A percentile compares a stretch with the other conserved stretches of the same genome.
phyloP scores from a whole-genome alignment of 345 rosid genomes.

The Psidium friedrichsthalianum region DNA sequence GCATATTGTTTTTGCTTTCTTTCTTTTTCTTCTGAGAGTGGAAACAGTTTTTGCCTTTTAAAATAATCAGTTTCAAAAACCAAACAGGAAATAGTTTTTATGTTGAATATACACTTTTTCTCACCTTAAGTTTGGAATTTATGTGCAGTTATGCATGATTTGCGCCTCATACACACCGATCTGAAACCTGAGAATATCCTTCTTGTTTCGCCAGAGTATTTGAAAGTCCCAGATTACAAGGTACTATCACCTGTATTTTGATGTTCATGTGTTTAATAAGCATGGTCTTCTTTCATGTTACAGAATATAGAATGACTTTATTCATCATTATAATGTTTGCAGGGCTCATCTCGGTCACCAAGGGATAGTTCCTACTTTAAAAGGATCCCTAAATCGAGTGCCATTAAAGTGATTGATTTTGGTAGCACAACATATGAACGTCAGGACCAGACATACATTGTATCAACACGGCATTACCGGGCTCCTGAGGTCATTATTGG shows the following conservation, averaged over 20 bases:
- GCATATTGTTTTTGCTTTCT: neutral
- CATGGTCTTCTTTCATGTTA: neutral
- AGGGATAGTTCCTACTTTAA: conserved; percentile 42
- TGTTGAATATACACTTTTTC: neutral
- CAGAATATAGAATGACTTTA: neutral
- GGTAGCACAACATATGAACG: conserved; percentile 84
- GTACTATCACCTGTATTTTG: conserved; percentile 10
- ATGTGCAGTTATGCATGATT: conserved; percentile 84
- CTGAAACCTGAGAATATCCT: conserved; percentile 86
- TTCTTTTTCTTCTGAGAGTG: neutral
- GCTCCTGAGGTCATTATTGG: conserved; percentile 92
- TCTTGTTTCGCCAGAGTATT: conserved; percentile 61
- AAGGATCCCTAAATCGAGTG: conserved; percentile 80
- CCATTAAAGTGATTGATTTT: conserved; percentile 84
- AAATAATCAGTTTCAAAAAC: neutral
- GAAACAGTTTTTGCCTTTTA: neutral
- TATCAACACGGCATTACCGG: conserved; percentile 80
- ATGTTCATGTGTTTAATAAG: neutral
- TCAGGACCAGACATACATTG: conserved; percentile 68
- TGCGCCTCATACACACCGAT: conserved; percentile 76
- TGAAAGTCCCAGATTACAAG: conserved; percentile 74
- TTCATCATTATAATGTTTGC: neutral
- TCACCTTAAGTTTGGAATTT: neutral
- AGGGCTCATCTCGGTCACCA: conserved; percentile 42
- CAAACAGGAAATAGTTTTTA: neutral